phyloP scores from a whole-genome alignment of 2,329 filamentous ascomycete genomes.

The Colletotrichum sublineola region DNA sequence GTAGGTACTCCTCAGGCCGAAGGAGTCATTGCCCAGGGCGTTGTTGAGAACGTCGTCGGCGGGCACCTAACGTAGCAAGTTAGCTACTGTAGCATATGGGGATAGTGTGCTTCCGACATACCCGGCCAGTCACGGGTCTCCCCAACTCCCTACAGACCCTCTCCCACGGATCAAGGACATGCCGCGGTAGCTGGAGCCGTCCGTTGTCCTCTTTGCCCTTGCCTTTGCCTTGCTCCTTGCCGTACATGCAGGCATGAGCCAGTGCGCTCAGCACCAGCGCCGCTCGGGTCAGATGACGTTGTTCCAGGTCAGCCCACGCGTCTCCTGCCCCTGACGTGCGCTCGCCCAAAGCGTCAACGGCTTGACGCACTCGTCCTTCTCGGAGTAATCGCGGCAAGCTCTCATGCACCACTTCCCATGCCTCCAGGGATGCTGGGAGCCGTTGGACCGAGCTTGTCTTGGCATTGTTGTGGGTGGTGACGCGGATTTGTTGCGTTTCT shows the following conservation, averaged over 20 bases:
- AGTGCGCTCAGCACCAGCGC: conserved; percentile 32
- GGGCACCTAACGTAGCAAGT: conserved; percentile 26
- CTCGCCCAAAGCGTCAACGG: conserved; percentile 25
- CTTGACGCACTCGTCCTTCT: conserved; percentile 26
- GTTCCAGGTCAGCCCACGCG: conserved; percentile 25
- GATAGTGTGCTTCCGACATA: conserved; percentile 1
- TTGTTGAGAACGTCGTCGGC: conserved; percentile 39
- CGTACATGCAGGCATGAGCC: conserved; percentile 38
- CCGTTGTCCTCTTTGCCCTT: not conserved
- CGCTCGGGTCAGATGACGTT: conserved; percentile 26
- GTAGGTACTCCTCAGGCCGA: conserved; percentile 28
- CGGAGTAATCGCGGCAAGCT: conserved; percentile 22
- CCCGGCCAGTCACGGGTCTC: conserved; percentile 28
- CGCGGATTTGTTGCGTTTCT: not conserved
- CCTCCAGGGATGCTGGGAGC: conserved; percentile 26
- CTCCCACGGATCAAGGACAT: conserved; percentile 26
- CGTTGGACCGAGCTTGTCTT: conserved; percentile 4
- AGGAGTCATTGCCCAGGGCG: conserved; percentile 23
- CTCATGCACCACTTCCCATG: conserved; percentile 33
- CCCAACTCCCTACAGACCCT: conserved; percentile 25
- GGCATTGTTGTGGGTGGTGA: not conserved
- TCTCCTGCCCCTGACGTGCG: not conserved
- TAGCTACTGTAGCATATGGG: conserved; percentile 1
- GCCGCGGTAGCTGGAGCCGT: conserved; percentile 17
- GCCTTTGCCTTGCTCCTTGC: conserved; percentile 8